Percentiles rank a stretch among this genome's conserved stretches.
Evolutionary conservation across 768 basidiomycete genomes (phyloP).

Genomic region (Xerocomellus amylosporus): DNA sequence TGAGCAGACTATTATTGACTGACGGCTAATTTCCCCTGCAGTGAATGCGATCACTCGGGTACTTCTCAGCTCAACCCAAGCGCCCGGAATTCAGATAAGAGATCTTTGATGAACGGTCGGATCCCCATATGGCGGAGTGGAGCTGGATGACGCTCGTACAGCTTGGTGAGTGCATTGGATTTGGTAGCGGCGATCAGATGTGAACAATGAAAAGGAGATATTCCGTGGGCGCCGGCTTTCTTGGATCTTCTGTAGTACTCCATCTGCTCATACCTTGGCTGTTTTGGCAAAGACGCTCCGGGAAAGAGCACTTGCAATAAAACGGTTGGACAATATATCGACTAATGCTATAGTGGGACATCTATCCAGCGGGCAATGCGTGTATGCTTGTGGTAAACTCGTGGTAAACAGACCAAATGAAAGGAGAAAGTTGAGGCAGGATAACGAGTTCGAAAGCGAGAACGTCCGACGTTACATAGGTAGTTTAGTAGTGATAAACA

Average conservation of each 20-base stretch:
- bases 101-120: conserved; percentile 50
- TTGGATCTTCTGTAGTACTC: background rate
- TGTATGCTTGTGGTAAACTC: background rate
- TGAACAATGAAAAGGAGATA: background rate
- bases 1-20: conserved; percentile 6
- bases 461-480: background rate
- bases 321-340: background rate
- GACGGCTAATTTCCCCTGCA: conserved; percentile 26
- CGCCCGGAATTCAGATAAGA: conserved; percentile 85
- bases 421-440: too few species aligned
- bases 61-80: conserved; percentile 79
- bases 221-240: conserved; percentile 1
- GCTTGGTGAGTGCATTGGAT: conserved; percentile 21
- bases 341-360: background rate
- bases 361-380: background rate
- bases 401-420: background rate
- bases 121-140: background rate
- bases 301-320: background rate
- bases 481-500: conserved; percentile 6
- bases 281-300: background rate
- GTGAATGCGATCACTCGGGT: conserved; percentile 79
- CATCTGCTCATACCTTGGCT: background rate
- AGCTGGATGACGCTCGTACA: conserved; percentile 15
- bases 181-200: conserved; percentile 25
- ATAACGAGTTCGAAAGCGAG: background rate